Evolutionary conservation across 108 stramenopile species (phyloP).

Genomic region (Fragilaria crotonensis): DNA sequence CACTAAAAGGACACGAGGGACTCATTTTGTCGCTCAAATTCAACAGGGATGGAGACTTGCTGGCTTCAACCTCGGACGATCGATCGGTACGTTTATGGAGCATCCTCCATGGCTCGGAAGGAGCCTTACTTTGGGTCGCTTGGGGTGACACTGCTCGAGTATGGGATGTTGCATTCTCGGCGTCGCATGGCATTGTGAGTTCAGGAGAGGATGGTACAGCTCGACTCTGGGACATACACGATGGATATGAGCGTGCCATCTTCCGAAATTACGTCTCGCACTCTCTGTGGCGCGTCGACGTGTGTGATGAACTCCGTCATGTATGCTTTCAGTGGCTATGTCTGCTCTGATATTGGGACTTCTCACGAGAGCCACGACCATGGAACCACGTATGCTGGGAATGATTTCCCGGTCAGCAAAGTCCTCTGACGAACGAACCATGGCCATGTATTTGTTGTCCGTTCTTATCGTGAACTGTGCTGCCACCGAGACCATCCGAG

Average conservation of each 20-base stretch:
- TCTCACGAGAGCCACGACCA: too few species aligned
- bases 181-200: neutral
- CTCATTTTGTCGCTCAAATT: conserved; percentile 49
- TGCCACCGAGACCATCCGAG: too few species aligned
- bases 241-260: conserved; percentile 24
- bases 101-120: conserved; percentile 5
- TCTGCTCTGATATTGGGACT: too few species aligned
- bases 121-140: conserved; percentile 45
- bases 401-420: too few species aligned
- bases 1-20: conserved; percentile 57
- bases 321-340: too few species aligned
- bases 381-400: too few species aligned
- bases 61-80: conserved; percentile 73
- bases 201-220: conserved; percentile 61
- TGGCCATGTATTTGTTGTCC: too few species aligned
- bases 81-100: conserved; percentile 68
- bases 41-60: conserved; percentile 4
- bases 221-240: conserved; percentile 45
- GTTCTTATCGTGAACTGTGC: too few species aligned
- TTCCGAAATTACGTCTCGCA: conserved; percentile 31
- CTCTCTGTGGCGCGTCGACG: conserved; percentile 51
- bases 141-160: conserved; percentile 75
- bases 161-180: conserved; percentile 51
- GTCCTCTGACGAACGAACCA: too few species aligned
- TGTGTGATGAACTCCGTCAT: too few species aligned